phyloP scores from a whole-genome alignment of 106 monocot genomes.

The Dactylorhiza incarnata region DNA sequence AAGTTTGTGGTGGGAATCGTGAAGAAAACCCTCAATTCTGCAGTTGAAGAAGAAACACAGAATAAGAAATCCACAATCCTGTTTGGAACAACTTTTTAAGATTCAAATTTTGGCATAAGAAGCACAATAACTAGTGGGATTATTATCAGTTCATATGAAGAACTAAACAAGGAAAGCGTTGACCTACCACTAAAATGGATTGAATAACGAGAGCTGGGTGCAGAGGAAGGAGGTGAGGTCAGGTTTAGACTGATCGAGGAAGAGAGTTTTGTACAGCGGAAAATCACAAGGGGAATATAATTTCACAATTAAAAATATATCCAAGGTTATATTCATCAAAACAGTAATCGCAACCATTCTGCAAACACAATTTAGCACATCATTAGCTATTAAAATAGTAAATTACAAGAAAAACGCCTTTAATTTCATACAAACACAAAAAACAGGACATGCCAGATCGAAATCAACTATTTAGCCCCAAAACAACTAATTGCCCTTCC shows the following conservation, averaged over 20 bases:
- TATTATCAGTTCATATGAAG: background rate
- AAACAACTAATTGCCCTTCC: no score
- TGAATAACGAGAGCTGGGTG: background rate
- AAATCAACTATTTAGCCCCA: background rate
- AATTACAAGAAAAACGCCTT: background rate
- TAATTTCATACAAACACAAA: background rate
- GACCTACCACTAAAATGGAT: background rate
- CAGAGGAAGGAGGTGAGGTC: background rate
- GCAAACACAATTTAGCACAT: no score
- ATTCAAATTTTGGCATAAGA: background rate
- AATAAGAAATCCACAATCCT: background rate
- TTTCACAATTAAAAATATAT: background rate
- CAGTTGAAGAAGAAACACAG: conserved; percentile 5
- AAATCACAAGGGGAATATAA: background rate
- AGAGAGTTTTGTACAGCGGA: background rate
- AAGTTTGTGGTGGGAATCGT: background rate
- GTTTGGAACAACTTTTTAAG: background rate
- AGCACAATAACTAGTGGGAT: background rate
- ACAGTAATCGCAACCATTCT: background rate
- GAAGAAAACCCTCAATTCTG: conserved; percentile 15
- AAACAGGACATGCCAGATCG: background rate
- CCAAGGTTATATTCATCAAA: background rate
- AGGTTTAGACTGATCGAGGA: background rate
- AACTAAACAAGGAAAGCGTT: background rate
- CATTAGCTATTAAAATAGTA: no score